Percentiles rank a stretch among this genome's conserved stretches.
These are phyloP conservation scores for Raphanus hybrid DNA, from an alignment of 441 rosid genomes.

Conservation along the genomic window DNA sequence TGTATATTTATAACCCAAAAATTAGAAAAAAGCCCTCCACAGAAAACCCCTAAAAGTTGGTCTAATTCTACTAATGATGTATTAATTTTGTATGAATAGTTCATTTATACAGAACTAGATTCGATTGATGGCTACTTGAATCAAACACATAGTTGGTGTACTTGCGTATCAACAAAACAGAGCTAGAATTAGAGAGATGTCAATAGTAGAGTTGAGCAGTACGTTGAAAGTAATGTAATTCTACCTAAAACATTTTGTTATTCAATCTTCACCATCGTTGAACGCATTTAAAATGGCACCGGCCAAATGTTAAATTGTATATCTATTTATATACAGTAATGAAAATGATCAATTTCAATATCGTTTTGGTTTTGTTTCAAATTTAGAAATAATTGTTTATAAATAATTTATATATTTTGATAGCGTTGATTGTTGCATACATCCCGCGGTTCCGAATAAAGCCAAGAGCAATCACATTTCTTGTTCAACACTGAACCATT, in stretches of 20 bases:
- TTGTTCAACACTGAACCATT: constrained; percentile 30
- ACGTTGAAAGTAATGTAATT: constrained; percentile 1
- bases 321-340: background rate
- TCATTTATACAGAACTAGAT: background rate
- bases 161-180: constrained; percentile 11
- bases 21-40: background rate
- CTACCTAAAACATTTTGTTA: background rate
- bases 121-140: background rate
- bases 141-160: background rate
- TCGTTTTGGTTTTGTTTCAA: background rate
- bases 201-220: constrained; percentile 6
- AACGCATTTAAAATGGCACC: constrained; percentile 13
- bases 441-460: constrained; percentile 25
- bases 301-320: background rate
- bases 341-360: background rate
- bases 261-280: background rate
- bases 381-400: background rate
- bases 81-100: background rate
- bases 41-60: background rate
- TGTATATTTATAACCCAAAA: background rate
- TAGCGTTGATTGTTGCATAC: constrained; percentile 32
- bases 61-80: background rate
- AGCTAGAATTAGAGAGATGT: background rate
- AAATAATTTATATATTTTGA: background rate
- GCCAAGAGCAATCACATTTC: constrained; percentile 32